phyloP scores from a whole-genome alignment of 2,329 filamentous ascomycete species.

The Teratosphaeria destructans region DNA sequence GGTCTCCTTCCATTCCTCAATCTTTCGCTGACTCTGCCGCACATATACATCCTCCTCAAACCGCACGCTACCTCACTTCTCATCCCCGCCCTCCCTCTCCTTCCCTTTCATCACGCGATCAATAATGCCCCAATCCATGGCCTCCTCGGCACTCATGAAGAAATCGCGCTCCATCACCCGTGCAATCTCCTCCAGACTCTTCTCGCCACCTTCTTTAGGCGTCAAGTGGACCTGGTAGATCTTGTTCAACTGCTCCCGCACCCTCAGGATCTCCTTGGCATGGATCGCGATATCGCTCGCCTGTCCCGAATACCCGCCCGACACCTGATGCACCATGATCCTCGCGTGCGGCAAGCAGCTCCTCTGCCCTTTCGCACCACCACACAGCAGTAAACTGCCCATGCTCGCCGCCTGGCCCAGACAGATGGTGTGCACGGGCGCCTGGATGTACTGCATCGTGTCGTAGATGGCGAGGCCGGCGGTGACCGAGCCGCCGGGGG shows the following conservation, averaged over 20 bases:
- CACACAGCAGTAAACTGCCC: slow-evolving; percentile 80
- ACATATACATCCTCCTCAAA: not conserved
- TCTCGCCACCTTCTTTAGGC: slow-evolving; percentile 57
- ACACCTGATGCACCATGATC: slow-evolving; percentile 95
- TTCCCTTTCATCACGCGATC: slow-evolving; percentile 73
- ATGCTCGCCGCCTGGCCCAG: slow-evolving; percentile 91
- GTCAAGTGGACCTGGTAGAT: slow-evolving; percentile 86
- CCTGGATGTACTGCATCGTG: slow-evolving; percentile 94
- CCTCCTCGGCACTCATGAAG: slow-evolving; percentile 82
- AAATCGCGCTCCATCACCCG: slow-evolving; percentile 95
- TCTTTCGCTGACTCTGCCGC: too few species aligned
- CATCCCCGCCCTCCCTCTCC: slow-evolving; percentile 15
- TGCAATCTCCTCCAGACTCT: slow-evolving; percentile 73
- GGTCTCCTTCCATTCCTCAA: too few species aligned
- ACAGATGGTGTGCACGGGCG: slow-evolving; percentile 88
- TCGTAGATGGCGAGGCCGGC: slow-evolving; percentile 87
- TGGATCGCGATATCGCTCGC: slow-evolving; percentile 87
- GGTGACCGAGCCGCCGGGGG: slow-evolving; percentile 82
- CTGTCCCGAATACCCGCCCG: slow-evolving; percentile 60
- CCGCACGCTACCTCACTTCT: not conserved
- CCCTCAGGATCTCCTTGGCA: slow-evolving; percentile 86
- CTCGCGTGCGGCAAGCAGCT: slow-evolving; percentile 87
- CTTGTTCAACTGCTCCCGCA: slow-evolving; percentile 74
- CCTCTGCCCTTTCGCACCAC: slow-evolving; percentile 73
- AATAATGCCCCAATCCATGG: slow-evolving; percentile 79